These are phyloP conservation scores for Cutaneotrichosporon cavernicola DNA, from an alignment of 1,284 basidiomycete species.

Conservation along the genomic window DNA sequence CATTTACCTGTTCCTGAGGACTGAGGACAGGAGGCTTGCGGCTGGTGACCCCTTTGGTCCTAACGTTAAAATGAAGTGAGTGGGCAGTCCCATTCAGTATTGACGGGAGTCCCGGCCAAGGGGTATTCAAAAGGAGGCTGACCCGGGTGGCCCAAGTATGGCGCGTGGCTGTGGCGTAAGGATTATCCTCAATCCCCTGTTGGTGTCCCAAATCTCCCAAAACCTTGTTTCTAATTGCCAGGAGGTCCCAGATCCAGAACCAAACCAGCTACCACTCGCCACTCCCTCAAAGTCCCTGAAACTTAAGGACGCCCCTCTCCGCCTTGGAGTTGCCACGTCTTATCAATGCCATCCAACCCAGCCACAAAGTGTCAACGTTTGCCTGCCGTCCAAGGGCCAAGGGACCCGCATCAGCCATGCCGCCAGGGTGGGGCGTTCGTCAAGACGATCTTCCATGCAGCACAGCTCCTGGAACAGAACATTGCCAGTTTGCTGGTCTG, in stretches of 20 bases:
- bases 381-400: background rate
- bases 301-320: background rate
- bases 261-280: too few species aligned
- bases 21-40: background rate
- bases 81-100: background rate
- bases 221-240: background rate
- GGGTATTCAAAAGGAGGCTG: too few species aligned
- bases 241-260: too few species aligned
- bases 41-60: background rate
- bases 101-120: background rate
- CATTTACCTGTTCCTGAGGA: background rate
- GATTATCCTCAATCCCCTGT: background rate
- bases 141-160: background rate
- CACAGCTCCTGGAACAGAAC: background rate
- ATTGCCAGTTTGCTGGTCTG: background rate
- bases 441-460: background rate
- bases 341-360: background rate
- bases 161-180: background rate
- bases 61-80: background rate
- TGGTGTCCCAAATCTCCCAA: background rate
- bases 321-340: background rate
- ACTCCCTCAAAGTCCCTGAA: too few species aligned
- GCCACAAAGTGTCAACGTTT: background rate
- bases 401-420: too few species aligned
- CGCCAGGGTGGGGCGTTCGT: background rate